Percentiles rank a stretch among this genome's conserved stretches.
Evolutionary conservation across 164 flowering plant genomes (phyloP).

Genomic region (Platanus orientalis): DNA sequence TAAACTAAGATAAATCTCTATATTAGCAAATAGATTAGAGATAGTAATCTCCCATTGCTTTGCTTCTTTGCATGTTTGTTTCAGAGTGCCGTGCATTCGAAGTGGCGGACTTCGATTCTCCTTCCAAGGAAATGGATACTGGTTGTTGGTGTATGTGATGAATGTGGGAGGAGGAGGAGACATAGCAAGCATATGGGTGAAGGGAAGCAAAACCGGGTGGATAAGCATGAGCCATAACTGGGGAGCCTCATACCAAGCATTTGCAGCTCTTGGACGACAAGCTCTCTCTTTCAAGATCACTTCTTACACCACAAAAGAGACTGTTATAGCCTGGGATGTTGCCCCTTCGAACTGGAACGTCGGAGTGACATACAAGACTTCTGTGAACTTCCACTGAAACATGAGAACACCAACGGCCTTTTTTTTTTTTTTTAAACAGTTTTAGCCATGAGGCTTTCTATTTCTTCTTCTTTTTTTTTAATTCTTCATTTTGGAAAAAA

Average conservation of each 20-base stretch:
- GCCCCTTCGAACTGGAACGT: constrained; percentile 43
- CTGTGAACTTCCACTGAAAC: constrained; percentile 55
- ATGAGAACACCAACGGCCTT: too few species aligned
- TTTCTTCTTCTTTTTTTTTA: too few species aligned
- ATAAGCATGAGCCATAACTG: constrained; percentile 67
- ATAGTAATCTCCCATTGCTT: too few species aligned
- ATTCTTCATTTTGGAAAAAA: too few species aligned
- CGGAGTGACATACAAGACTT: constrained; percentile 41
- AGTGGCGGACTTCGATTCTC: constrained; percentile 57
- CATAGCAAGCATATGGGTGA: constrained; percentile 63
- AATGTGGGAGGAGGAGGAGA: constrained; percentile 92
- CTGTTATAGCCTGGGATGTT: constrained; percentile 47
- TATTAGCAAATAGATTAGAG: too few species aligned
- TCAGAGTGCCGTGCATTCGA: constrained; percentile 63
- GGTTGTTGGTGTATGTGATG: constrained; percentile 88
- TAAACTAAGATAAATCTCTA: too few species aligned
- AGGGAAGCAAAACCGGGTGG: constrained; percentile 62
- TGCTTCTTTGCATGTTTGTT: too few species aligned
- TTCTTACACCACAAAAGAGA: constrained; percentile 52
- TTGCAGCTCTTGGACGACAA: constrained; percentile 64
- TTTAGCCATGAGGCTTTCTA: too few species aligned
- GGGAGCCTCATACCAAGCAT: constrained; percentile 94
- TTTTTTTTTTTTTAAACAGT: too few species aligned
- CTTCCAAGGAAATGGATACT: constrained; percentile 87
- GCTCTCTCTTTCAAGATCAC: constrained; percentile 72